Evolutionary conservation across 306 rosid genomes (phyloP).

Genomic region (Arachis hypogaea): DNA sequence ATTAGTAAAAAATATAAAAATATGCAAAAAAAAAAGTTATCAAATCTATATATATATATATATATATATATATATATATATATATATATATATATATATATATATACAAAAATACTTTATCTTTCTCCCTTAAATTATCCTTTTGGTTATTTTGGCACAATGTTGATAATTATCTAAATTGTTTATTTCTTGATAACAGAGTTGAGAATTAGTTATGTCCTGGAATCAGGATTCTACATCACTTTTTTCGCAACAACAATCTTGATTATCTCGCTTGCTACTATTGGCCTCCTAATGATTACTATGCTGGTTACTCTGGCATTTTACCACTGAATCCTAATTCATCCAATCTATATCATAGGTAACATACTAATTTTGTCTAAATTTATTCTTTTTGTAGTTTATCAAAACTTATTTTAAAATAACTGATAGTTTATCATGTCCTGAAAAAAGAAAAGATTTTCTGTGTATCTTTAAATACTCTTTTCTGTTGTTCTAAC

Average conservation of each 20-base stretch:
- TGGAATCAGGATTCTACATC: conserved; percentile 84
- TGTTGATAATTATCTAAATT: conserved; percentile 33
- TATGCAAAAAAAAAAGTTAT: too few species aligned
- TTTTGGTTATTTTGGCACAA: background rate
- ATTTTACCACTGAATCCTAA: conserved; percentile 45
- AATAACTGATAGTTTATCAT: background rate
- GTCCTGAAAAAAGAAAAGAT: background rate
- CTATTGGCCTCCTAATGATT: conserved; percentile 63
- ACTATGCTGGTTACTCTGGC: conserved; percentile 68
- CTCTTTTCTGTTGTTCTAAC: background rate
- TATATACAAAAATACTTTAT: too few species aligned
- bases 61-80: too few species aligned
- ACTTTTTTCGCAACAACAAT: conserved; percentile 70
- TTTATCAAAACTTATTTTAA: background rate
- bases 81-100: too few species aligned
- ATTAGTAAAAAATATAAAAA: too few species aligned
- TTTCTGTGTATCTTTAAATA: background rate
- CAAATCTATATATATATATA: too few species aligned
- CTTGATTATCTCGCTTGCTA: conserved; percentile 57
- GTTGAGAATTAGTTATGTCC: conserved; percentile 56
- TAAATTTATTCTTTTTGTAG: background rate
- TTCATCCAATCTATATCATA: conserved; percentile 32
- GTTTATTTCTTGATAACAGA: conserved; percentile 51
- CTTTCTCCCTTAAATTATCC: background rate
- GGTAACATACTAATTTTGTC: conserved; percentile 46